Base-by-base conservation (phyloP, 768 basidiomycete species). In the Tulasnella sp. region DNA sequence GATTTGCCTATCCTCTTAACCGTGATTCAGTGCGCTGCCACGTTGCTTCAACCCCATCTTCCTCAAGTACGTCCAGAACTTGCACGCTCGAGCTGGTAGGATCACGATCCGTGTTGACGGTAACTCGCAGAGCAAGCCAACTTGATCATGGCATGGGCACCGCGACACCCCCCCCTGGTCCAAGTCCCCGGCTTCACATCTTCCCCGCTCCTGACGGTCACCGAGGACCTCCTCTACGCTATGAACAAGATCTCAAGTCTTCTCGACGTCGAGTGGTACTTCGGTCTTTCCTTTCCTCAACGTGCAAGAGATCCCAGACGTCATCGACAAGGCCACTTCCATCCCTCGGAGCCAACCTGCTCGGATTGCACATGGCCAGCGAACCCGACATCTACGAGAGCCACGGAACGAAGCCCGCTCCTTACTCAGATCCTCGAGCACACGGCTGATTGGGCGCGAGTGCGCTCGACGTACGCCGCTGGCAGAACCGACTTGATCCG, bases 101-200 rank as follows among this genome's bases (percentile, higher is more conserved):
- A 89, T 93, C 9, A 85, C 88, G 14, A 85, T 94, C n/a, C 90
- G 94, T 75, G 87, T 95, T 1, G 94, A 94, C 36, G 93, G 94
- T 72, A 95, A 95, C 84, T 91, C 92, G 0, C 94, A 95, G 94
- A 95, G 77, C 88, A 86, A 2, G 91, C 87, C 6, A 84, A 90
- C 14, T 82, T 86, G 39, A 76, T 81, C 85, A 5, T 83, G 90
- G 80, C 90, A 90, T 48, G 82, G 12, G 87, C 85, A 46, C 88
- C 91, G 10, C 83, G 83, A 83, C 84, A n/a, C 80, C 82, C 82
- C 39, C 77, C 78, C 31, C 78, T 74, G 19, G 75, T 74, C 31
- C 46, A 36, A 6, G 36, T 75, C 36, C 82, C 87, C 74, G 87
- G 87, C 81, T 83, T 87, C 75, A 87, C 87, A 74, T 87, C 86